Evolutionary conservation across 2,329 filamentous ascomycete genomes (phyloP).

Genomic region (Allantophomopsis cytisporea): DNA sequence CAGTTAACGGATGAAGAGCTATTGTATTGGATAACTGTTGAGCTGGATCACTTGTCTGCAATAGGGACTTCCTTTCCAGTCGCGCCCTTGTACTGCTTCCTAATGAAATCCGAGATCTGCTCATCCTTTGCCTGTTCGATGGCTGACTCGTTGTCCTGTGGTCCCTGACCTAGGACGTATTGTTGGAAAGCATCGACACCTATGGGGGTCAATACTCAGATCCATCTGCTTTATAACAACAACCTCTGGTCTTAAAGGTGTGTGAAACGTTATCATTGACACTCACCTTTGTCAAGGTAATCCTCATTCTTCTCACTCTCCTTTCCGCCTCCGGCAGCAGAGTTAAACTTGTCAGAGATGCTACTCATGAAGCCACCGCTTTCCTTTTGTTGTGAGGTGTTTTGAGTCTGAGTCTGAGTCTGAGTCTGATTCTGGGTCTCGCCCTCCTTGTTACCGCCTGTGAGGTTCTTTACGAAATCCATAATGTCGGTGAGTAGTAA

Average conservation of each 20-base stretch:
- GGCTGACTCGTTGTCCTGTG: conserved; percentile 60
- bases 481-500: conserved; percentile 19
- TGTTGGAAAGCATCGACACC: conserved; percentile 70
- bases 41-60: conserved; percentile 39
- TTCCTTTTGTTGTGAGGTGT: conserved; percentile 10
- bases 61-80: conserved; percentile 59
- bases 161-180: conserved; percentile 54
- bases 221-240: background rate
- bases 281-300: conserved; percentile 62
- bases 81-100: conserved; percentile 52
- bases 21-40: too few relatives aligned
- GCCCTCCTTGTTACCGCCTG: conserved; percentile 24
- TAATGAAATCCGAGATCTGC: conserved; percentile 60
- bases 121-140: conserved; percentile 76
- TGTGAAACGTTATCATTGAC: conserved; percentile 1
- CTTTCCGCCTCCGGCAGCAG: conserved; percentile 55
- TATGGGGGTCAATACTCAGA: conserved; percentile 18
- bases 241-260: too few relatives aligned
- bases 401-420: conserved; percentile 4
- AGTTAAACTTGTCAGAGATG: conserved; percentile 58
- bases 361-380: conserved; percentile 37
- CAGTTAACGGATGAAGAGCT: too few relatives aligned
- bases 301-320: conserved; percentile 76
- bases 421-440: conserved; percentile 12
- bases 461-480: conserved; percentile 40